Percentiles rank a stretch among this genome's conserved stretches.
Conservation (phyloP, 805 yeast genomes). For the Yarrowia porcina region DNA sequence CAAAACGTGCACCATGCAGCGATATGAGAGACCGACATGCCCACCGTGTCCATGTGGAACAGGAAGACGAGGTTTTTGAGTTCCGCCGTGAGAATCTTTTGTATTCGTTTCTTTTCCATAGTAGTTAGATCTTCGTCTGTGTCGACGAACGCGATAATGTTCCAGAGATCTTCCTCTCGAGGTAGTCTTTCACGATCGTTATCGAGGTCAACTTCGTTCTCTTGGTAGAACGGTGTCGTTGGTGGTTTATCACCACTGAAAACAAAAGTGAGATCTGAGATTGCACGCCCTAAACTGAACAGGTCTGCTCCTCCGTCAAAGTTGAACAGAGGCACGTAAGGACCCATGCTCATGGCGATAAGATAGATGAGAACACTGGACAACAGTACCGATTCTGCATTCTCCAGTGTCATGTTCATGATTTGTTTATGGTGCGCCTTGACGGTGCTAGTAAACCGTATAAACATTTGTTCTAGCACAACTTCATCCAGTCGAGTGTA, state of each 20-base stretch:
- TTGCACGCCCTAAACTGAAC: not conserved
- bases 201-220: not conserved
- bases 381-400: not conserved
- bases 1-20: not conserved
- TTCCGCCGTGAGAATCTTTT: not conserved
- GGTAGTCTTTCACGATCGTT: not conserved
- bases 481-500: not conserved
- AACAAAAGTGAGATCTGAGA: not conserved
- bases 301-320: conserved; percentile 5
- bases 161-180: not conserved
- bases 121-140: not conserved
- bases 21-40: not conserved
- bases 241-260: not conserved
- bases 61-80: not conserved
- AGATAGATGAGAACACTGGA: not conserved
- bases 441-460: not conserved
- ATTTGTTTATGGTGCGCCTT: not conserved
- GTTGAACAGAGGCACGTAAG: not conserved
- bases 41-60: not conserved
- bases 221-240: not conserved
- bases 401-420: not conserved
- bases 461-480: not conserved
- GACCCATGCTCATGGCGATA: conserved; percentile 6
- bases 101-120: not conserved
- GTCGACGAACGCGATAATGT: not conserved